phyloP scores from a whole-genome alignment of 371 early-diverging fungal species.

The Syncephalastrum sp. region DNA sequence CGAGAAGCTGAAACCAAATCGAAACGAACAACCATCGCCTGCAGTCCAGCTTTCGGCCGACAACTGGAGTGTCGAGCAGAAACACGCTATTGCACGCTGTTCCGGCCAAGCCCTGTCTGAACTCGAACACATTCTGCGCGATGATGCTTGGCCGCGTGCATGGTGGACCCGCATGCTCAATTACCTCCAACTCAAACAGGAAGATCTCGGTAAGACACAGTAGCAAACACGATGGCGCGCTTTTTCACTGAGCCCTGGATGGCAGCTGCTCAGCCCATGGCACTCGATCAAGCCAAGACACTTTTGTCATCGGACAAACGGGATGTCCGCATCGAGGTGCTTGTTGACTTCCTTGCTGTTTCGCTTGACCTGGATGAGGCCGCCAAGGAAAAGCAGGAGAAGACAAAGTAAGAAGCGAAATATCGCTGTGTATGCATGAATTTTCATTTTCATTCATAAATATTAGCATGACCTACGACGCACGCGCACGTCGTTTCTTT shows the following conservation, averaged over 20 bases:
- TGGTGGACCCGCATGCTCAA: constrained; percentile 27
- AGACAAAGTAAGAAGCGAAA: not conserved
- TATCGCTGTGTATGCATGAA: not conserved
- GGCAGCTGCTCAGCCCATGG: constrained; percentile 7
- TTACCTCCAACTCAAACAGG: constrained; percentile 25
- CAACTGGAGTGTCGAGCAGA: constrained; percentile 27
- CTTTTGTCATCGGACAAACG: constrained; percentile 10
- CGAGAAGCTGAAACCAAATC: not conserved
- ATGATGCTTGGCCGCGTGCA: constrained; percentile 19
- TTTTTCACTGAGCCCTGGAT: not conserved
- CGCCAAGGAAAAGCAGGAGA: not conserved
- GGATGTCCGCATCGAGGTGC: constrained; percentile 41
- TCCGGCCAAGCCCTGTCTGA: constrained; percentile 22
- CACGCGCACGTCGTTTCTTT: constrained; percentile 36
- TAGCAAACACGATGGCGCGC: not conserved
- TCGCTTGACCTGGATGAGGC: constrained; percentile 16
- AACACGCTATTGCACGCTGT: constrained; percentile 25
- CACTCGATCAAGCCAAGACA: constrained; percentile 15
- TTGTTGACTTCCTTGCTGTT: constrained; percentile 33
- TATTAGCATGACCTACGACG: constrained; percentile 34
- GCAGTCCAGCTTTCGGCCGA: constrained; percentile 23
- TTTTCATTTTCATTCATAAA: not conserved
- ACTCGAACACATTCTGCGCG: constrained; percentile 14
- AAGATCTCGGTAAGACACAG: constrained; percentile 20
- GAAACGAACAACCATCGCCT: constrained; percentile 2